A percentile compares a stretch with the other conserved stretches of the same genome.
These are phyloP conservation scores for Rhizopus delemar DNA, from an alignment of 371 early-diverging fungal genomes.

Conservation along the genomic window DNA sequence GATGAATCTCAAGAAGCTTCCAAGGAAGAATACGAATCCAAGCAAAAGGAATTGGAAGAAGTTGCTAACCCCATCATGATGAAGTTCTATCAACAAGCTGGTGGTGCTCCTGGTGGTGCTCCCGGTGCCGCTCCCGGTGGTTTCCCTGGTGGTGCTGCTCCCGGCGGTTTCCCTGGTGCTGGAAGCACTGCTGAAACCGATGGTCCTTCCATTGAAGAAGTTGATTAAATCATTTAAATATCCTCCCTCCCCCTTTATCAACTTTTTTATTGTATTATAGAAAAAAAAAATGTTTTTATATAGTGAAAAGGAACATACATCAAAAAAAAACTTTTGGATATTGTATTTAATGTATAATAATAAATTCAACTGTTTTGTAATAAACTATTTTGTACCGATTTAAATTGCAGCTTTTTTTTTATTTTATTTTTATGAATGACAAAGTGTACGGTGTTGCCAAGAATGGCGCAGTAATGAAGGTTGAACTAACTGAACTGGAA, in stretches of 20 bases:
- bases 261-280: too few species aligned
- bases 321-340: too few species aligned
- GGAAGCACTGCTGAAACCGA: constrained; percentile 75
- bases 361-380: too few species aligned
- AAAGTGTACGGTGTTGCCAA: constrained; percentile 40
- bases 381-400: too few species aligned
- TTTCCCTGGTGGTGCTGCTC: constrained; percentile 59
- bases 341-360: too few species aligned
- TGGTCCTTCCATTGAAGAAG: constrained; percentile 52
- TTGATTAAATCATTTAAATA: constrained; percentile 40
- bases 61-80: constrained; percentile 89
- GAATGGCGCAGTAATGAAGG: constrained; percentile 38
- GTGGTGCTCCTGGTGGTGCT: constrained; percentile 27
- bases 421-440: not conserved
- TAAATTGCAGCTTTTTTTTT: too few species aligned
- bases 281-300: too few species aligned
- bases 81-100: constrained; percentile 65
- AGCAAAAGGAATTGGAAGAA: constrained; percentile 87
- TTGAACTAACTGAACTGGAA: constrained; percentile 60
- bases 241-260: too few species aligned
- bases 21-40: constrained; percentile 88
- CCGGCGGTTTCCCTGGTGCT: constrained; percentile 84
- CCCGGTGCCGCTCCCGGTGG: constrained; percentile 60
- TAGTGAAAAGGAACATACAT: too few species aligned
- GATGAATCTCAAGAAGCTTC: constrained; percentile 83